These are phyloP conservation scores for Gnomoniopsis sp. DNA, from an alignment of 2,329 filamentous ascomycete species.

Conservation along the genomic window DNA sequence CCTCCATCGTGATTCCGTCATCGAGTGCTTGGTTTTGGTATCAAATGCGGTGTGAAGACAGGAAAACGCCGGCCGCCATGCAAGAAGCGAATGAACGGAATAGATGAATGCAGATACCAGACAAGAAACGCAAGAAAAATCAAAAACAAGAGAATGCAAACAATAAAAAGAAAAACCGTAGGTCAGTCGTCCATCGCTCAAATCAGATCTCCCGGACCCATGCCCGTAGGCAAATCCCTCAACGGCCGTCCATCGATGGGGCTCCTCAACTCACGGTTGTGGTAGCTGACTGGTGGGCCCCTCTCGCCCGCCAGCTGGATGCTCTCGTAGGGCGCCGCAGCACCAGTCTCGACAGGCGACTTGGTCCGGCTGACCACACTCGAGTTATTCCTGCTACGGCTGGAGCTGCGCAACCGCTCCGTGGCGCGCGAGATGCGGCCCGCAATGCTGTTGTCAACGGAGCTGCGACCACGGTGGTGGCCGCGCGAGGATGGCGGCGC, in stretches of 20 bases:
- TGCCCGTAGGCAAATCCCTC: slow-evolving; percentile 19
- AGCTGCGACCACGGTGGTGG: slow-evolving; percentile 57
- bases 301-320: slow-evolving; percentile 26
- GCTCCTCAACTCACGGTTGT: slow-evolving; percentile 34
- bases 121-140: neutral
- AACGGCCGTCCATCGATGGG: slow-evolving; percentile 20
- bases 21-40: slow-evolving; percentile 15
- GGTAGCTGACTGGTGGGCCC: slow-evolving; percentile 36
- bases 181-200: slow-evolving; percentile 53
- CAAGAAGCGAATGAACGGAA: slow-evolving; percentile 9
- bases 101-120: neutral
- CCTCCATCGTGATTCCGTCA: neutral
- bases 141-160: slow-evolving; percentile 6
- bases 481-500: slow-evolving; percentile 38
- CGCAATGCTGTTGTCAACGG: slow-evolving; percentile 48
- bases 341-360: slow-evolving; percentile 32
- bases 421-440: slow-evolving; percentile 55
- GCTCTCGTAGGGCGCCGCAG: slow-evolving; percentile 36
- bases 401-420: slow-evolving; percentile 58
- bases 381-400: slow-evolving; percentile 49
- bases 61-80: slow-evolving; percentile 34
- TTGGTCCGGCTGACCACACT: slow-evolving; percentile 31
- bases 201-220: slow-evolving; percentile 29
- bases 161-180: slow-evolving; percentile 26
- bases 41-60: slow-evolving; percentile 21